A percentile compares a stretch with the other conserved stretches of the same genome.
These are phyloP conservation scores for Plasmodium chabaudi DNA, from an alignment of 169 alveolate species.

Conservation along the genomic window DNA sequence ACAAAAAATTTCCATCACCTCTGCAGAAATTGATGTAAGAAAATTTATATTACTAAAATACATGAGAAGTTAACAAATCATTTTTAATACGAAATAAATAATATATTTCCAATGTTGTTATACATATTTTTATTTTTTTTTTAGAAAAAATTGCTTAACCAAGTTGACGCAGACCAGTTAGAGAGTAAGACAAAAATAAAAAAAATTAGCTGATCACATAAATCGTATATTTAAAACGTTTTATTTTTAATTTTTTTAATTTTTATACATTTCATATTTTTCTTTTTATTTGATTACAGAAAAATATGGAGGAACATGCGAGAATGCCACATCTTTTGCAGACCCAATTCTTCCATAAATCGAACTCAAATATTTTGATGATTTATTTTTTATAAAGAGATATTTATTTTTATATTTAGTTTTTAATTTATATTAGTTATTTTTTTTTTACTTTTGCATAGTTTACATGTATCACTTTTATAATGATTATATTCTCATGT, in stretches of 20 bases:
- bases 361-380: no score
- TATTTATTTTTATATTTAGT: background rate
- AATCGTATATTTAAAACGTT: background rate
- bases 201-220: no score
- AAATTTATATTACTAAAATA: background rate
- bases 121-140: background rate
- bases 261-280: background rate
- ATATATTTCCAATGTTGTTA: background rate
- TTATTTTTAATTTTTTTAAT: background rate
- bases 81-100: background rate
- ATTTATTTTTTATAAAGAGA: background rate
- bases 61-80: background rate
- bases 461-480: background rate
- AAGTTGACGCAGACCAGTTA: slow-evolving; percentile 41
- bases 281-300: slow-evolving; percentile 8
- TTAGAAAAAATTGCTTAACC: slow-evolving; percentile 50
- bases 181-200: slow-evolving; percentile 26
- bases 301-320: slow-evolving; percentile 64
- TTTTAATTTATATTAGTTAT: slow-evolving; percentile 4
- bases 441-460: background rate
- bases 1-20: slow-evolving; percentile 51
- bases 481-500: background rate
- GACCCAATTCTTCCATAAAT: slow-evolving; percentile 46
- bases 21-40: slow-evolving; percentile 43
- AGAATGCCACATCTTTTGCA: slow-evolving; percentile 25